phyloP scores from a whole-genome alignment of 2,329 filamentous ascomycete species.

The Fusarium tanahbumbuense region DNA sequence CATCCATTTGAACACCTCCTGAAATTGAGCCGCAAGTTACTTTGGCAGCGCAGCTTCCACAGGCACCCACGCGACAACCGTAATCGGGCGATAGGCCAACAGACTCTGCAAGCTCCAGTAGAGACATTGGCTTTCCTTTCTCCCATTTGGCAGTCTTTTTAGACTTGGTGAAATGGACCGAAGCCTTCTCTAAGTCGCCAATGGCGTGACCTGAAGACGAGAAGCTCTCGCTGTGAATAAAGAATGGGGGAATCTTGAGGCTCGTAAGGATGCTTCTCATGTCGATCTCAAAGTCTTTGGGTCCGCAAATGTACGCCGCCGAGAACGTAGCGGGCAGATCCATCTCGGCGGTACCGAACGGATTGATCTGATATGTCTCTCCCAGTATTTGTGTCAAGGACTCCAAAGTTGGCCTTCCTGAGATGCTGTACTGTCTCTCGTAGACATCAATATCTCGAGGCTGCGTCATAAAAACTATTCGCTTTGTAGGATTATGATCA shows the following conservation, averaged over 20 bases:
- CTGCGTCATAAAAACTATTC: conserved; percentile 1
- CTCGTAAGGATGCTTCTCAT: neutral
- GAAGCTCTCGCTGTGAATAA: conserved; percentile 9
- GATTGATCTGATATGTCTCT: neutral
- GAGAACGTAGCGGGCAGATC: neutral
- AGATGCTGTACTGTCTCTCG: neutral
- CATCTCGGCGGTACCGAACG: neutral
- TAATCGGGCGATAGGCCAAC: neutral
- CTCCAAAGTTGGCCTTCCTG: neutral
- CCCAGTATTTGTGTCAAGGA: neutral
- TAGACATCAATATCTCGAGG: neutral
- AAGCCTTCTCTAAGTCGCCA: neutral
- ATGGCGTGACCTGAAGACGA: neutral
- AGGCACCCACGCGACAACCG: neutral
- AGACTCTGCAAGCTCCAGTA: conserved; percentile 11
- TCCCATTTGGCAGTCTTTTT: conserved; percentile 1
- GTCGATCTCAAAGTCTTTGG: neutral
- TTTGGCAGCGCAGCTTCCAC: neutral
- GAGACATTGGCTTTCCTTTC: neutral
- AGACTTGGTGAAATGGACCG: conserved; percentile 7
- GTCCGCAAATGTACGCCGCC: neutral
- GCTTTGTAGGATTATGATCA: neutral
- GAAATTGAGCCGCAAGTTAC: neutral
- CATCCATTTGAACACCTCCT: neutral
- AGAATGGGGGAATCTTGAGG: neutral